Conservation (phyloP, 225 moss, liverwort and hornwort species). For the Neckera pumila region DNA sequence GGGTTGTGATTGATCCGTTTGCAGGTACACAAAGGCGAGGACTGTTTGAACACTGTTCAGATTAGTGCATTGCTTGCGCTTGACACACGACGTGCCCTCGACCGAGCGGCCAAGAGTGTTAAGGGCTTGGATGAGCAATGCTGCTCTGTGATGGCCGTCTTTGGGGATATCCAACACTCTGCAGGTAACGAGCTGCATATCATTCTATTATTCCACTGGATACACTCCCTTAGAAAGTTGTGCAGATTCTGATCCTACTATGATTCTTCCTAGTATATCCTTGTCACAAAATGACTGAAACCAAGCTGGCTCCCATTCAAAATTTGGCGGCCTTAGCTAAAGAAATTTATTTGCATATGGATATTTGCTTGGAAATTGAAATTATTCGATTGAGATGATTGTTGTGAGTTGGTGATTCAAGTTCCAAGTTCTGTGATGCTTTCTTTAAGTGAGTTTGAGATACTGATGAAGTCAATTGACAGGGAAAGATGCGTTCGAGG, state of each 20-base stretch:
- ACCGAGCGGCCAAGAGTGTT: slow-evolving; percentile 47
- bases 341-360: background rate
- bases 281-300: background rate
- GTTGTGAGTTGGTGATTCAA: background rate
- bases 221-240: background rate
- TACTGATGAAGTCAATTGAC: background rate
- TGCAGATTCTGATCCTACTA: background rate
- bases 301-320: background rate
- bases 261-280: background rate
- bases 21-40: slow-evolving; percentile 52
- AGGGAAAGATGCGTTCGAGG: slow-evolving; percentile 29
- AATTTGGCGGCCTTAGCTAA: background rate
- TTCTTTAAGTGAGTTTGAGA: background rate
- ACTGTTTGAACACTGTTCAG: slow-evolving; percentile 56
- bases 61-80: slow-evolving; percentile 53
- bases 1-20: background rate
- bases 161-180: slow-evolving; percentile 73
- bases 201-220: background rate
- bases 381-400: background rate
- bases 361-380: background rate
- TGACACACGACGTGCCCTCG: slow-evolving; percentile 53
- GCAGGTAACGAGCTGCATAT: background rate
- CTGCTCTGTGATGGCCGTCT: slow-evolving; percentile 71
- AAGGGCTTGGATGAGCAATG: slow-evolving; percentile 61
- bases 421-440: background rate